Conservation (phyloP, 1,284 basidiomycete genomes). For the Salmacisia buchloeana region DNA sequence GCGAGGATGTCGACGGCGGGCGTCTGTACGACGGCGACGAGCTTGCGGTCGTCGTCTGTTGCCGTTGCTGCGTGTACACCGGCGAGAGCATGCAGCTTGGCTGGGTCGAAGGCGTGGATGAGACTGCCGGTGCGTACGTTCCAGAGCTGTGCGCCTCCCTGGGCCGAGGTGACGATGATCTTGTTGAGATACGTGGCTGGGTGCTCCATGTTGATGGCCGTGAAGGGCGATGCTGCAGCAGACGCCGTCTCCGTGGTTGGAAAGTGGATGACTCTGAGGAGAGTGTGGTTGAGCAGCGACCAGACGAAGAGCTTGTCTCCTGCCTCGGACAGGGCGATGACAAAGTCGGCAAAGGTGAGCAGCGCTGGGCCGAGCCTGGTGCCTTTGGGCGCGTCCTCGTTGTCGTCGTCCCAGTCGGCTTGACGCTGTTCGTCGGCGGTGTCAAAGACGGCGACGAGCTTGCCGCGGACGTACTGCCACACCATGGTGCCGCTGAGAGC, state of each 20-base stretch:
- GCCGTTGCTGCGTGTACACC: background rate
- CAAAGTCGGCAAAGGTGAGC: background rate
- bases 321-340: background rate
- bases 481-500: constrained; percentile 66
- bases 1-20: constrained; percentile 94
- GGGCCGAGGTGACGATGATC: constrained; percentile 72
- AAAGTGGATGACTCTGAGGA: constrained; percentile 25
- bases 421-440: constrained; percentile 23
- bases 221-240: constrained; percentile 56
- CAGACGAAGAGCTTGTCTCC: constrained; percentile 9
- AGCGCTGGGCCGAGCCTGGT: background rate
- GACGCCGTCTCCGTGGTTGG: constrained; percentile 4
- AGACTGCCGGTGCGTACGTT: constrained; percentile 65
- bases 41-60: constrained; percentile 2
- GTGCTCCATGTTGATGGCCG: constrained; percentile 76
- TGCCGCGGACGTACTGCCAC: constrained; percentile 77
- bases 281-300: constrained; percentile 12
- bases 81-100: background rate
- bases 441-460: constrained; percentile 60
- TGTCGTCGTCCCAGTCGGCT: constrained; percentile 15
- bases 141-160: constrained; percentile 87
- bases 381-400: background rate
- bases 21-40: constrained; percentile 66
- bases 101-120: constrained; percentile 52
- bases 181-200: constrained; percentile 98